Evolutionary conservation across 108 stramenopile species (phyloP), one percentile per base, ranked within the genome.

Genomic region (Fragilaria crotonensis): DNA sequence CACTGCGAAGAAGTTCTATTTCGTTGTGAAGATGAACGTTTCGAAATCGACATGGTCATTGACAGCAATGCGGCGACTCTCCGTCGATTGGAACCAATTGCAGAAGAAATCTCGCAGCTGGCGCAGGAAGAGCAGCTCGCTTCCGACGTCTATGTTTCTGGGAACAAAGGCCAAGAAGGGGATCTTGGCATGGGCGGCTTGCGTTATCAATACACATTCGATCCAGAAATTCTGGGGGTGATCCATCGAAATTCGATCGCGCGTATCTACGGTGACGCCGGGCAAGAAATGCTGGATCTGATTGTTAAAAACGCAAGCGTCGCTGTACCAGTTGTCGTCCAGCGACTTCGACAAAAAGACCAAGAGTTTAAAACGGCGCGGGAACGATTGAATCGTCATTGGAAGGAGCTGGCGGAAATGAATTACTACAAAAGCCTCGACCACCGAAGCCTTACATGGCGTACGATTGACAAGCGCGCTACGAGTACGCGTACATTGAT

Each of bases 41-140:
- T 96, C 77, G 99, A 99, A 77, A 95, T 99, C 45, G 99, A 99
- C 77, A 97, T 98, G 96, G 87, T 90, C 44, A 96, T 98, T 59
- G 99, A 98, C 62, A 84, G 90, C 19, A 97, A 94, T 68, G 66
- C 85, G 17, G 57, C 82, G 32, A 87, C 96, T 21, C 77, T 97
- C 60, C 80, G 73, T 5, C 75, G 89, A 4, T 70, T 99, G 26
- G 89, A 93, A 29, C 95, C 96, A n/a, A 80, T 99, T 59, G 95
- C 84, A 4, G 84, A 96, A 61, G 97, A 98, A 60, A 90, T 99
- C 62, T 63, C 77, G 29, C 63, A 75, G 44, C 77, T 96, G 11
- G 66, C 80, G 1, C 60, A 72, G 45, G 64, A 71, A 21, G 90
- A 93, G 49, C 27, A 30, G 21, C 18, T 66, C 28, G 41, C 72